Evolutionary conservation across 306 rosid species (phyloP).

Genomic region (Trichosanthes truncata): DNA sequence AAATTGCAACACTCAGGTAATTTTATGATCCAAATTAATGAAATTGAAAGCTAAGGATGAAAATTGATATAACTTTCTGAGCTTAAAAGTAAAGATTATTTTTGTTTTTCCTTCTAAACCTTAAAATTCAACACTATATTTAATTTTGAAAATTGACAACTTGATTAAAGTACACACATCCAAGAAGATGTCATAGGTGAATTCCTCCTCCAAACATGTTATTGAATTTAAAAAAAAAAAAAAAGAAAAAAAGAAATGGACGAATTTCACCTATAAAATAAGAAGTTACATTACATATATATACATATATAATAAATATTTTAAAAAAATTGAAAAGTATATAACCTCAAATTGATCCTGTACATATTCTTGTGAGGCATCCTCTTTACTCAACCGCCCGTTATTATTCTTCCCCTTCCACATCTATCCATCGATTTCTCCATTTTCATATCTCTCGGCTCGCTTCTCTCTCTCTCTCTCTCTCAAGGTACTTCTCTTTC

Average conservation of each 20-base stretch:
- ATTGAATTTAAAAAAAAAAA: too few species aligned
- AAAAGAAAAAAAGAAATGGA: neutral
- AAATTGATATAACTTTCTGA: too few species aligned
- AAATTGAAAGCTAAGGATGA: too few species aligned
- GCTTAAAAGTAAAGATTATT: too few species aligned
- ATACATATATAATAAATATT: neutral
- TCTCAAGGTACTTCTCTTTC: conserved; percentile 21
- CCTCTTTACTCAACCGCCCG: conserved; percentile 11
- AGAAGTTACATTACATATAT: too few species aligned
- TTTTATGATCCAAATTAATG: too few species aligned
- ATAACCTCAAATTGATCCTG: neutral
- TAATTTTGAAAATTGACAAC: too few species aligned
- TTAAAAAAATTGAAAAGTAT: neutral
- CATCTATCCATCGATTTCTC: conserved; percentile 29
- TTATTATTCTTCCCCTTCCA: neutral
- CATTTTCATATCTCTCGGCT: conserved; percentile 43
- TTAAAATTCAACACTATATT: neutral
- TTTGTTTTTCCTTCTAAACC: too few species aligned
- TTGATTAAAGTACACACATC: too few species aligned
- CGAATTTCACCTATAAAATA: neutral
- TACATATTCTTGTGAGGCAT: neutral
- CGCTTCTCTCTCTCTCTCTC: conserved; percentile 30
- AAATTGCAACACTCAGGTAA: too few species aligned
- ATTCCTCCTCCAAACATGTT: too few species aligned
- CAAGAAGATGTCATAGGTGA: too few species aligned